These are phyloP conservation scores for Aspergillus fischeri DNA, from an alignment of 2,329 filamentous ascomycete genomes.

Conservation along the genomic window DNA sequence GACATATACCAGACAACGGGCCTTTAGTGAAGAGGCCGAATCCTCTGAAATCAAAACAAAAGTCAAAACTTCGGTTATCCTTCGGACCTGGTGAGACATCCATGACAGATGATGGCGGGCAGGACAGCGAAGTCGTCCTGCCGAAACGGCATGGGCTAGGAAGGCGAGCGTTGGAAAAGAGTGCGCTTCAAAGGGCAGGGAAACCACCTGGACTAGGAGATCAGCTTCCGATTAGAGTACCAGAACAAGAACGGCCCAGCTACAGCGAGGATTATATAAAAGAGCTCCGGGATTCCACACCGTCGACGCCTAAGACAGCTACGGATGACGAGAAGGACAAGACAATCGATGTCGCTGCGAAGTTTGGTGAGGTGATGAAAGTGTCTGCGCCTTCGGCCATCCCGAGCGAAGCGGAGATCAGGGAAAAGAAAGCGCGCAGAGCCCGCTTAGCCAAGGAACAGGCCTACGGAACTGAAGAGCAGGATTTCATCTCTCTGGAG, in stretches of 20 bases:
- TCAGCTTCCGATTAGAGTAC: slow-evolving; percentile 55
- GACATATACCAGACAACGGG: slow-evolving; percentile 38
- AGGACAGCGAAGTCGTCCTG: slow-evolving; percentile 52
- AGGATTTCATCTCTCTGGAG: slow-evolving; percentile 47
- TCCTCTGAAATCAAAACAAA: slow-evolving; percentile 58
- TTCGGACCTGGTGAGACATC: slow-evolving; percentile 63
- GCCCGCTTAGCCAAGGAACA: slow-evolving; percentile 73
- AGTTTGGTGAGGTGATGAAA: slow-evolving; percentile 43
- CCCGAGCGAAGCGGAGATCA: slow-evolving; percentile 78
- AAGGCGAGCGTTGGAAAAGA: slow-evolving; percentile 63
- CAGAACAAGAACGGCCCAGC: slow-evolving; percentile 66
- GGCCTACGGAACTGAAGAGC: slow-evolving; percentile 54
- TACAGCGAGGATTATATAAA: slow-evolving; percentile 86
- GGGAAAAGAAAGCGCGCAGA: slow-evolving; percentile 83
- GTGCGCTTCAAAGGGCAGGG: slow-evolving; percentile 55
- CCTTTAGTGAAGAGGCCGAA: slow-evolving; percentile 53
- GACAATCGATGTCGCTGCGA: slow-evolving; percentile 47
- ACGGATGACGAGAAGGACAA: slow-evolving; percentile 47
- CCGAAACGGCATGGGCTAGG: slow-evolving; percentile 59
- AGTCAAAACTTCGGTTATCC: slow-evolving; percentile 69
- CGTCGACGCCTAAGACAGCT: slow-evolving; percentile 65
- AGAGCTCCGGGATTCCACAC: slow-evolving; percentile 80
- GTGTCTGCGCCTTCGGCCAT: slow-evolving; percentile 48
- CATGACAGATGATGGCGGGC: slow-evolving; percentile 52
- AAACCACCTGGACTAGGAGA: slow-evolving; percentile 45